These are phyloP conservation scores for Dryas alaskensis DNA, from an alignment of 306 rosid species.

Conservation along the genomic window DNA sequence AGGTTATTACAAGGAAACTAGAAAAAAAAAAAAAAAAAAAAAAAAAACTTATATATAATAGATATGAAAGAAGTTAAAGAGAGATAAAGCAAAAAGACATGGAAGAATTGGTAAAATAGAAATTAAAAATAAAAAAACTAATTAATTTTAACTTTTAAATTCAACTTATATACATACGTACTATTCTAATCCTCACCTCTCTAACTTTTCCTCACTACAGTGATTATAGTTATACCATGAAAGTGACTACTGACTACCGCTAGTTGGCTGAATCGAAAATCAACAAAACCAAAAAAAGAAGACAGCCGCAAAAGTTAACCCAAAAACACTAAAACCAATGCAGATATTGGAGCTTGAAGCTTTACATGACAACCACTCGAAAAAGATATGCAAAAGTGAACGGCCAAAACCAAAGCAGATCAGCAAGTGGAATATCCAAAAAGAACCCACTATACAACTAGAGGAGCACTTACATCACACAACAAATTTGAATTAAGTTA, in stretches of 20 bases:
- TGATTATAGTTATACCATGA: not conserved
- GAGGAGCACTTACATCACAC: not conserved
- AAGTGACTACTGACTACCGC: not conserved
- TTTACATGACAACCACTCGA: not conserved
- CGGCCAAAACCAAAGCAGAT: not conserved
- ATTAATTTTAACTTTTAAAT: not conserved
- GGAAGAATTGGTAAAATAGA: not conserved
- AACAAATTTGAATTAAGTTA: not conserved
- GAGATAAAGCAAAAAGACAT: not conserved
- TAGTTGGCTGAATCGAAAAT: not conserved
- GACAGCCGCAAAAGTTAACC: not conserved
- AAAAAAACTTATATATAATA: too few relatives aligned
- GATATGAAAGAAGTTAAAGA: not conserved
- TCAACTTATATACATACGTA: not conserved
- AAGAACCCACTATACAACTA: not conserved
- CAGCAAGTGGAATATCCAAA: conserved; percentile 8
- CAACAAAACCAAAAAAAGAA: not conserved
- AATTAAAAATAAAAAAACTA: not conserved
- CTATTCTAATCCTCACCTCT: not conserved
- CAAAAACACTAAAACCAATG: not conserved
- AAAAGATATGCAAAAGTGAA: not conserved
- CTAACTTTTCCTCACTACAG: not conserved
- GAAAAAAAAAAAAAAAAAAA: not conserved
- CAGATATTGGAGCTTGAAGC: too few relatives aligned
- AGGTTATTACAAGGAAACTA: too few relatives aligned